phyloP scores from a whole-genome alignment of 306 rosid genomes.

The Canavalia ensiformis region DNA sequence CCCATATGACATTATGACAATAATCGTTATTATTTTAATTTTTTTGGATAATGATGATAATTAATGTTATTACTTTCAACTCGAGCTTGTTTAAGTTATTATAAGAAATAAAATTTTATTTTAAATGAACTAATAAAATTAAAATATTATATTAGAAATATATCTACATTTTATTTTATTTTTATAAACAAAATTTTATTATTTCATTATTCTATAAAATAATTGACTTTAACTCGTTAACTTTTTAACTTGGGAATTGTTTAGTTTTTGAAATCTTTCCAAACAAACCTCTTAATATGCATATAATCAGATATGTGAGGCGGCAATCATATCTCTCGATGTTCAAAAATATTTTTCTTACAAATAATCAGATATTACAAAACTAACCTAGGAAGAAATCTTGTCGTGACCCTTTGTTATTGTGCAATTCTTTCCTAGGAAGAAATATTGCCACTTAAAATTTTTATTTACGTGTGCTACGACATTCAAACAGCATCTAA shows the following conservation, averaged over 20 bases:
- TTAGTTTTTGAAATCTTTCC: neutral
- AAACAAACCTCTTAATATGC: neutral
- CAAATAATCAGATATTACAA: slow-evolving; percentile 10
- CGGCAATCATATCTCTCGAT: neutral
- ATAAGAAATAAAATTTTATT: no score
- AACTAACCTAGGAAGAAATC: neutral
- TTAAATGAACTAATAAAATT: no score
- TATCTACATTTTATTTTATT: no score
- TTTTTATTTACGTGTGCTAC: neutral
- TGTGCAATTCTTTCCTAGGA: neutral
- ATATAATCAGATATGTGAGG: neutral
- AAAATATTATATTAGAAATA: no score
- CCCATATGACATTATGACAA: slow-evolving; percentile 14
- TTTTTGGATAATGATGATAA: neutral
- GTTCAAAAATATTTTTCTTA: neutral
- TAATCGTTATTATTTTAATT: neutral
- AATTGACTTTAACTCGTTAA: neutral
- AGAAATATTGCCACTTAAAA: neutral
- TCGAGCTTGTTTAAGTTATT: no score
- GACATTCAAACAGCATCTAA: neutral
- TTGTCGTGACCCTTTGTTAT: neutral
- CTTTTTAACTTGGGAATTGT: neutral
- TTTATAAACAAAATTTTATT: no score
- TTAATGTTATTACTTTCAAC: neutral
- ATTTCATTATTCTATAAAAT: no score